Evolutionary conservation across 768 basidiomycete species (phyloP).

Genomic region (Phylloporus arenicola): DNA sequence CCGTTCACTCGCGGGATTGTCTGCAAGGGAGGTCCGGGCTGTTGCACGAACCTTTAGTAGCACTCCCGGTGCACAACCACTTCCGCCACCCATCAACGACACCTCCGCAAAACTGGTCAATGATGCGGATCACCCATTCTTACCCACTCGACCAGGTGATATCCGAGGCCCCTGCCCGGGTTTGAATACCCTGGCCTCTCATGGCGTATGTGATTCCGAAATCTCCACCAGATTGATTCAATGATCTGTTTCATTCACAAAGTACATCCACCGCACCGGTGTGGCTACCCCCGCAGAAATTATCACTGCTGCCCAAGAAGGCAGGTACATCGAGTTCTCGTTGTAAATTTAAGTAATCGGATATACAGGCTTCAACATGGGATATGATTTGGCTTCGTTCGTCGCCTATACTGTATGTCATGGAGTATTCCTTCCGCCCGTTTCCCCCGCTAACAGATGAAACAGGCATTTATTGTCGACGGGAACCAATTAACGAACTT

Average conservation of each 20-base stretch:
- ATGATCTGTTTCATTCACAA: neutral
- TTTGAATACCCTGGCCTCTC: slow-evolving; percentile 24
- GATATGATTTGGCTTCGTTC: slow-evolving; percentile 14
- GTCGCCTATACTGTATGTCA: slow-evolving; percentile 17
- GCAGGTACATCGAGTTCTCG: neutral
- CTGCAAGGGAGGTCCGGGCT: slow-evolving; percentile 9
- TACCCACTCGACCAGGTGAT: slow-evolving; percentile 10
- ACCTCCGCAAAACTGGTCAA: slow-evolving; percentile 21
- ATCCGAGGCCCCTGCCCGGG: slow-evolving; percentile 25
- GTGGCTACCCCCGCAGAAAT: slow-evolving; percentile 22
- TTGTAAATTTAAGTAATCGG: neutral
- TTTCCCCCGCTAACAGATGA: slow-evolving; percentile 1
- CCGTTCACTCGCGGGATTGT: slow-evolving; percentile 19
- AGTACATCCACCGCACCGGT: slow-evolving; percentile 18
- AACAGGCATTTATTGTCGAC: slow-evolving; percentile 21
- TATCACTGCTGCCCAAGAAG: slow-evolving; percentile 22
- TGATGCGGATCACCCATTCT: slow-evolving; percentile 15
- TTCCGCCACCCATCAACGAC: slow-evolving; percentile 19
- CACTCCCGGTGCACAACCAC: slow-evolving; percentile 18
- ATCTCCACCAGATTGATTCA: neutral
- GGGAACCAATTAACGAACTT: slow-evolving; percentile 25
- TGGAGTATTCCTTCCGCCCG: neutral
- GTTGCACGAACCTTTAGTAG: slow-evolving; percentile 10
- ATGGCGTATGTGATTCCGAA: slow-evolving; percentile 14
- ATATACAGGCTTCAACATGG: slow-evolving; percentile 23